Conservation (phyloP, 805 yeast species). For the Saturnispora diversa region DNA sequence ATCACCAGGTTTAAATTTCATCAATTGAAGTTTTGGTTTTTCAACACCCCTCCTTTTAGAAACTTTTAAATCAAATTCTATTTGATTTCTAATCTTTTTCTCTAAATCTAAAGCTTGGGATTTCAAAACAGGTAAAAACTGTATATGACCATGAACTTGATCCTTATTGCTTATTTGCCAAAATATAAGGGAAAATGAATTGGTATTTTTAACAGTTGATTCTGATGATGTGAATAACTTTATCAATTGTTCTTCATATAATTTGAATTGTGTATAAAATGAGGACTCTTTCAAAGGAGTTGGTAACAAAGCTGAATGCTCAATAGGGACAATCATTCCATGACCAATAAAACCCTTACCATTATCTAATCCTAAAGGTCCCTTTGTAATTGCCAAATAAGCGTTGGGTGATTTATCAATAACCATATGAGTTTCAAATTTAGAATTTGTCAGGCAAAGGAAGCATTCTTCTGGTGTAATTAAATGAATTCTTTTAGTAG, state of each 20-base stretch:
- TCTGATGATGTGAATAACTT: conserved; percentile 34
- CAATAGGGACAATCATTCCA: conserved; percentile 70
- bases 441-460: conserved; percentile 76
- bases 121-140: conserved; percentile 58
- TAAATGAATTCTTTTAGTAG: neutral
- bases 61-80: conserved; percentile 39
- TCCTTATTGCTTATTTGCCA: conserved; percentile 61
- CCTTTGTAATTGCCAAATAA: conserved; percentile 76
- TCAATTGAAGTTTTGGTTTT: conserved; percentile 32
- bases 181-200: conserved; percentile 41
- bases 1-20: conserved; percentile 22
- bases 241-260: conserved; percentile 41
- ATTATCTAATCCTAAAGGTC: conserved; percentile 60
- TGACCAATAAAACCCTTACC: conserved; percentile 62
- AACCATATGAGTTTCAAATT: conserved; percentile 71
- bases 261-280: conserved; percentile 36
- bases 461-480: conserved; percentile 60
- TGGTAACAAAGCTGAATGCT: conserved; percentile 47
- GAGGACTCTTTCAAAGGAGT: conserved; percentile 28
- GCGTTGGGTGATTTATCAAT: conserved; percentile 60
- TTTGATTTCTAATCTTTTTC: conserved; percentile 37
- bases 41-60: conserved; percentile 19
- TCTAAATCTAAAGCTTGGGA: conserved; percentile 30
- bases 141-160: conserved; percentile 71
- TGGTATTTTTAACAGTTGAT: conserved; percentile 22